A percentile compares a stretch with the other conserved stretches of the same genome.
Evolutionary conservation across 1,284 basidiomycete genomes (phyloP).

Genomic region (Microstroma glucosiphilum): DNA sequence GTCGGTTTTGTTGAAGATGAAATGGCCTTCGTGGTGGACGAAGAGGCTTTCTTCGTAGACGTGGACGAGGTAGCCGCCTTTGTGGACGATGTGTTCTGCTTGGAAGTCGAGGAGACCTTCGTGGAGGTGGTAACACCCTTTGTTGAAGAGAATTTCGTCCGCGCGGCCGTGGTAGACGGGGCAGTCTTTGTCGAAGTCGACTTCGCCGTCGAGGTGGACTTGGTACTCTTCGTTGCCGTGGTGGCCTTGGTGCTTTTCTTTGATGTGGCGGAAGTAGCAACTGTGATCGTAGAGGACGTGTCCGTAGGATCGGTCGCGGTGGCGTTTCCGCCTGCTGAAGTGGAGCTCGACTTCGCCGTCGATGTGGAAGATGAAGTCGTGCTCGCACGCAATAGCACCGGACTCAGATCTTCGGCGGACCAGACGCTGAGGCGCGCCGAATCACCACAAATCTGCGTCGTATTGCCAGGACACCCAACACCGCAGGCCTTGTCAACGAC

Average conservation of each 20-base stretch:
- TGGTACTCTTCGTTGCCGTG: constrained; percentile 8
- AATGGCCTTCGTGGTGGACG: neutral
- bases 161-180: constrained; percentile 55
- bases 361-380: neutral
- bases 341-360: constrained; percentile 12
- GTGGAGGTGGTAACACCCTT: no score
- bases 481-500: constrained; percentile 29
- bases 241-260: constrained; percentile 59
- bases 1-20: constrained; percentile 52
- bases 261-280: constrained; percentile 55
- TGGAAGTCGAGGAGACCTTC: no score
- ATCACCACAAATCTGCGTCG: constrained; percentile 47
- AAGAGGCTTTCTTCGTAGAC: neutral
- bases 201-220: constrained; percentile 59
- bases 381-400: neutral
- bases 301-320: neutral
- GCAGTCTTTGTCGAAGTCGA: constrained; percentile 57
- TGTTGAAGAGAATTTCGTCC: no score
- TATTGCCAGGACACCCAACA: constrained; percentile 44
- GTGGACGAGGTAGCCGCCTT: constrained; percentile 1
- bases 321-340: neutral
- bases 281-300: neutral
- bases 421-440: constrained; percentile 44
- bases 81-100: constrained; percentile 6
- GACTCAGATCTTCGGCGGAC: constrained; percentile 11